These are phyloP conservation scores for Ramichloridium luteum DNA, from an alignment of 2,329 filamentous ascomycete genomes.

Conservation along the genomic window DNA sequence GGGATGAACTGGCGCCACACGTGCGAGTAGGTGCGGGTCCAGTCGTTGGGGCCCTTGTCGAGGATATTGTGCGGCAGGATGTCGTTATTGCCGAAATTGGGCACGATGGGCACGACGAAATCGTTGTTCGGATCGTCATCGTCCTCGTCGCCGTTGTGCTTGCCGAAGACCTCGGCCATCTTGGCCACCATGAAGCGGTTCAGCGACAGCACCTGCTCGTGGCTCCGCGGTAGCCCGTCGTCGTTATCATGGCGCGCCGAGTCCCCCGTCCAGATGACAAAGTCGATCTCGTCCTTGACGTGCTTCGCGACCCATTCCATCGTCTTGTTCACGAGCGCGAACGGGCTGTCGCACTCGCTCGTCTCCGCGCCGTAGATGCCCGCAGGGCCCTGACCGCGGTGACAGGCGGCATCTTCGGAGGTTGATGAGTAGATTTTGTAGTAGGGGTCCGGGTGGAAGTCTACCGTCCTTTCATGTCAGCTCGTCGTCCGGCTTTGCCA, in stretches of 20 bases:
- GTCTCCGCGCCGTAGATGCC: conserved; percentile 76
- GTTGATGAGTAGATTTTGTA: conserved; percentile 72
- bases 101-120: conserved; percentile 67
- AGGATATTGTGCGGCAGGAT: conserved; percentile 96
- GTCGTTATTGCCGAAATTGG: conserved; percentile 93
- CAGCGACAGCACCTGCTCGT: conserved; percentile 61
- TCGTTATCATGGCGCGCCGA: conserved; percentile 30
- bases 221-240: conserved; percentile 55
- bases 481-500: conserved; percentile 2
- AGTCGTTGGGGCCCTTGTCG: conserved; percentile 69
- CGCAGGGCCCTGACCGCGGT: conserved; percentile 62
- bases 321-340: conserved; percentile 71
- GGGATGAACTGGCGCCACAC: conserved; percentile 85
- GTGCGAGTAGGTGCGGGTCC: conserved; percentile 63
- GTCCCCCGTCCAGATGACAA: conserved; percentile 30
- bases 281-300: conserved; percentile 27
- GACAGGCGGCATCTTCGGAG: conserved; percentile 58
- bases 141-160: conserved; percentile 37
- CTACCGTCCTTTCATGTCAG: conserved; percentile 34
- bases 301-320: conserved; percentile 65
- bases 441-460: conserved; percentile 82
- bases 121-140: conserved; percentile 41
- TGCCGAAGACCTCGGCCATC: conserved; percentile 61
- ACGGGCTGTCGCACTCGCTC: conserved; percentile 77
- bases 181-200: conserved; percentile 67